Evolutionary conservation across 2,329 filamentous ascomycete genomes (phyloP), one percentile per base, ranked within the genome.

Genomic region (Cladosporium phlei): DNA sequence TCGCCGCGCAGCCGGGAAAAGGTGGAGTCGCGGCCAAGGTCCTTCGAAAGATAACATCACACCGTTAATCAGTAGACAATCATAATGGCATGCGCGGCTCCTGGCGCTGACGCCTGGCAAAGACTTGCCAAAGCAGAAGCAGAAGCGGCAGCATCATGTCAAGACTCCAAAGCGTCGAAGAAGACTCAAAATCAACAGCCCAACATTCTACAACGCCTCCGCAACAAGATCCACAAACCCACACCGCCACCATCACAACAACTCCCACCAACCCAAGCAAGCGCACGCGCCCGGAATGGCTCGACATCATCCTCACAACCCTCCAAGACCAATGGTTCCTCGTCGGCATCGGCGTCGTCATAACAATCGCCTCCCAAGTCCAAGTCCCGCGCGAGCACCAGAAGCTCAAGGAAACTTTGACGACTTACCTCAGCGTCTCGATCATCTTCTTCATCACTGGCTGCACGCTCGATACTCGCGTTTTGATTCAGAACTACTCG

Each of bases 361-460:
- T 68, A 65, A 69, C 66, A 60, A 71, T 75, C 55, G 80, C 77
- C 43, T 75, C 74, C 54, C 74, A 75, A 57, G 67, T 70, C 72
- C 64, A 77, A 64, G 66, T 82, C 66, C 56, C 78, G 69, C 65
- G 77, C 67, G 69, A 79, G 58, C 68, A 77, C 5, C 68, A 76
- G 48, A 63, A 69, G 3, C 65, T 66, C 37, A 78, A 77, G 56
- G 64, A 72, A 38, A 71, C 66, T 11, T 64, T 71, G 7, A 66
- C 86, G 45, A 72, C 86, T 22, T 88, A 88, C 60, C 80, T 83
- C 24, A 80, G 76, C 16, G 80, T 88, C 22, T 79, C 75, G 14
- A 66, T 86, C 56, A 85, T 87, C 56, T 88, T 88, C 63, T 70
- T 87, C 47, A 74, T 86, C 54, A 86, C 82, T 46, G 84, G 84